Evolutionary conservation across 2,329 filamentous ascomycete genomes (phyloP).

Genomic region (Aureobasidium pullulans): DNA sequence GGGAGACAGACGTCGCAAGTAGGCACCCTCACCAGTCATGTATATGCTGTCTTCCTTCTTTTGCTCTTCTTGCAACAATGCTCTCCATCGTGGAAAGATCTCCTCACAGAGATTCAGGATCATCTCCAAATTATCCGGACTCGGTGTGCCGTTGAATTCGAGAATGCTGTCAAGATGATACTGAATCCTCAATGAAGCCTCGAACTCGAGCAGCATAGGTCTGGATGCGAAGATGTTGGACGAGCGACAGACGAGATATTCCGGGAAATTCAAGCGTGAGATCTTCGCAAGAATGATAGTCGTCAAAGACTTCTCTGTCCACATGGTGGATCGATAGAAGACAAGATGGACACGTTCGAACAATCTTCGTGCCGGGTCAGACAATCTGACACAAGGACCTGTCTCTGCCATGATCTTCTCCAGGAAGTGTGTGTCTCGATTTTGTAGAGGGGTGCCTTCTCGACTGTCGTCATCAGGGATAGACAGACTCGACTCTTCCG

Average conservation of each 20-base stretch:
- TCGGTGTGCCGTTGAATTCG: constrained; percentile 67
- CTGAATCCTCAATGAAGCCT: constrained; percentile 75
- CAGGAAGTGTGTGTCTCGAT: constrained; percentile 67
- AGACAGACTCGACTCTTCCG: constrained; percentile 46
- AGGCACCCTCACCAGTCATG: constrained; percentile 76
- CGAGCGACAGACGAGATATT: constrained; percentile 84
- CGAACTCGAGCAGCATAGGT: constrained; percentile 73
- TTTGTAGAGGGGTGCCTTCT: constrained; percentile 43
- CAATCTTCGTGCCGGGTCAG: constrained; percentile 62
- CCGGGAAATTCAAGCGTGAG: constrained; percentile 75
- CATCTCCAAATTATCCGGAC: constrained; percentile 55
- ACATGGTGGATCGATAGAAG: constrained; percentile 91
- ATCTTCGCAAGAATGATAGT: constrained; percentile 92
- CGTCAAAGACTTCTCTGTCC: constrained; percentile 94
- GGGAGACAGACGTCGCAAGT: constrained; percentile 81
- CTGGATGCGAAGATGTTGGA: constrained; percentile 81
- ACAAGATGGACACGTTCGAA: constrained; percentile 94
- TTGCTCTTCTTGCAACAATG: constrained; percentile 64
- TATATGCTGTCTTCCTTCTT: constrained; percentile 70
- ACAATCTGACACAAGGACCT: constrained; percentile 78
- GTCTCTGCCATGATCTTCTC: constrained; percentile 69
- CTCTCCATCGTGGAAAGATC: constrained; percentile 74
- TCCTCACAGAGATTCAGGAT: constrained; percentile 66
- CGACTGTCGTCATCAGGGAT: constrained; percentile 28
- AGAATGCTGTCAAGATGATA: constrained; percentile 73